Base-by-base conservation (phyloP, 2,329 filamentous ascomycete species). In the Cadophora sp. region DNA sequence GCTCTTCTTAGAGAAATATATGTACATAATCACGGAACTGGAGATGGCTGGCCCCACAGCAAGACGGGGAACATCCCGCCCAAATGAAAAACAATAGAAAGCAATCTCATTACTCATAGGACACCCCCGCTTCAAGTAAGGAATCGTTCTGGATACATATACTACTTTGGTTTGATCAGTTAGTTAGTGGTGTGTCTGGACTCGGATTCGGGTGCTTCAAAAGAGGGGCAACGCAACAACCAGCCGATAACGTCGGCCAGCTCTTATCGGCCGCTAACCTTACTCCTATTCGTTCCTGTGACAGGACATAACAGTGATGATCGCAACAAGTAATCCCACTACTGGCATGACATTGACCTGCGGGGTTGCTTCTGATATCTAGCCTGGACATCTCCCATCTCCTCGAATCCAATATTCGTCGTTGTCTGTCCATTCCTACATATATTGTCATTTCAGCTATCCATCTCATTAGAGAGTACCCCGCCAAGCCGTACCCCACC, bases 161-260 rank as follows among this genome's bases (percentile, higher is more conserved):
- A 62, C 24, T n/a, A n/a, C n/a, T n/a, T n/a, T n/a, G n/a, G n/a
- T 62, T 31, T 12, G 24, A 22, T 27, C 14, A 50, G 40, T 19
- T 29, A 62, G 59, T 29, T 29, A 62, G 59, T 29, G 16, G 40
- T 27, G 59, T 50, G 24, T 29, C 59, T 62, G 59, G 40, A 62
- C 24, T 43, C 34, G 34, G 34, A 12, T 43, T 59, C 34, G n/a
- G n/a, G n/a, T n/a, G n/a, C 3, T 46, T 24, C 29, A 51, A 62
- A 66, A 62, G 64, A 66, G 64, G 64, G 56, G 58, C 64, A 56
- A n/a, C n/a, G n/a, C n/a, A n/a, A n/a, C n/a, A n/a, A 40, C 14
- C 48, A 16, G 37, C 24, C 48, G 56, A 62, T 55, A 62, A 62
- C 40, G 48, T 61, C n/a, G 56, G 59, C 48, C 34, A 60, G 64